These are phyloP conservation scores for Dipsacomyces acuminosporus DNA, from an alignment of 371 early-diverging fungal species.

Conservation along the genomic window DNA sequence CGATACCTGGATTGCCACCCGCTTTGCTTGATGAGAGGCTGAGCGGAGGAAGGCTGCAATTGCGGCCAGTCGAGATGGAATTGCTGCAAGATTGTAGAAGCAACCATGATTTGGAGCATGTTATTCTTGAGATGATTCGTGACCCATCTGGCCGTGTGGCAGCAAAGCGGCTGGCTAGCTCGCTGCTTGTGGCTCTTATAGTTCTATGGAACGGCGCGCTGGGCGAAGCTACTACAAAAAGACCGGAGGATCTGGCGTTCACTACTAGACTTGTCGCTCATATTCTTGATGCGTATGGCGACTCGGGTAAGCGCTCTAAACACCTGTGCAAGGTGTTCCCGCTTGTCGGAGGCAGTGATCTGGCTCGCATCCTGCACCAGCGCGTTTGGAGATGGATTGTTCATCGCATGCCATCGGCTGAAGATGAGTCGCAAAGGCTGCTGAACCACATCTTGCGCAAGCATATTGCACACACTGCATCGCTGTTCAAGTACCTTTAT, in stretches of 20 bases:
- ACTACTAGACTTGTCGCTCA: constrained; percentile 18
- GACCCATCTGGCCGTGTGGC: constrained; percentile 2
- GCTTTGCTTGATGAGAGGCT: constrained; percentile 27
- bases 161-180: constrained; percentile 18
- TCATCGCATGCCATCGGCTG: constrained; percentile 30
- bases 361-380: constrained; percentile 31
- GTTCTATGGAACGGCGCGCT: constrained; percentile 41
- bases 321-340: constrained; percentile 20
- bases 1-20: constrained; percentile 29
- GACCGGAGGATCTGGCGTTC: constrained; percentile 22
- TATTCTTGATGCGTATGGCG: constrained; percentile 14
- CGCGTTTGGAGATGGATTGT: constrained; percentile 40
- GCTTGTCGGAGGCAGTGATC: constrained; percentile 18
- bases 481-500: constrained; percentile 17
- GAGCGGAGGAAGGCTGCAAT: constrained; percentile 8
- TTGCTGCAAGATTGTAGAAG: constrained; percentile 24
- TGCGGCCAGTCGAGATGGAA: constrained; percentile 33
- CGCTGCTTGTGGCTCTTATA: constrained; percentile 26
- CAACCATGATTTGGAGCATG: constrained; percentile 21
- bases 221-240: constrained; percentile 19
- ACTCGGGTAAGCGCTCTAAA: neutral
- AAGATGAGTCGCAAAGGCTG: constrained; percentile 21
- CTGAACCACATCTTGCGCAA: constrained; percentile 33
- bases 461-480: constrained; percentile 20
- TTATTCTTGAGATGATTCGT: constrained; percentile 11